Base-by-base conservation (phyloP, 306 rosid genomes). In the Castanea sativa region DNA sequence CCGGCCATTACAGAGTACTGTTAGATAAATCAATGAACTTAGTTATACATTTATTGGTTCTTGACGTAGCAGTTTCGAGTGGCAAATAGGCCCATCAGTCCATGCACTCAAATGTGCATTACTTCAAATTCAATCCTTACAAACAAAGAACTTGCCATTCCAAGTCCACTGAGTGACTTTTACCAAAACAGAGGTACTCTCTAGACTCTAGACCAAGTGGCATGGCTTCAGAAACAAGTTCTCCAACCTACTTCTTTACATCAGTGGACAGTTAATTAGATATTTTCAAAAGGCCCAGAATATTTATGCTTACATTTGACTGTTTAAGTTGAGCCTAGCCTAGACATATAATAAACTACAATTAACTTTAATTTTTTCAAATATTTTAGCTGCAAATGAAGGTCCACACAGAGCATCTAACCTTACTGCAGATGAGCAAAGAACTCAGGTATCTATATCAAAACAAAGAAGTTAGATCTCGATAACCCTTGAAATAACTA, bases 391-490 rank as follows among this genome's bases (percentile, higher is more conserved):
- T 87, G 82, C 92, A 32, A 95, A 95, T 79, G 82, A 89, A 13
- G 99, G 99, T 73, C 97, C 99, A 6, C 96, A 93, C 79, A 87
- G 99, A 85, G 64, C 3, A 32, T 63, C 79, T 80, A 80, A 41
- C 3, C 91, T 95, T 67, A 89, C 2, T 81, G 60, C 83, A 77
- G 79, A 86, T 5, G 99, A 95, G 89, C 82, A 93, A 89, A 90
- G 77, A 85, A 83, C 97, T 59, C 98, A 95, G 98, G 98, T 92
- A 86, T 73, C 61, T 73, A 43, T 73, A 73, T 55, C 41, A 53
- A 19, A 45, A 68, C 30, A 32, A 29, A 2, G 15, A 49, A 60
- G 81, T 80, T 82, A 55, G 56, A 74, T 79, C 68, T 77, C 59
- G 55, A 6, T 38, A 30, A 32, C 27, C 33, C 64, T 74, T 74